These are phyloP conservation scores for Coniochaeta sp. DNA, from an alignment of 2,329 filamentous ascomycete species.

Conservation along the genomic window DNA sequence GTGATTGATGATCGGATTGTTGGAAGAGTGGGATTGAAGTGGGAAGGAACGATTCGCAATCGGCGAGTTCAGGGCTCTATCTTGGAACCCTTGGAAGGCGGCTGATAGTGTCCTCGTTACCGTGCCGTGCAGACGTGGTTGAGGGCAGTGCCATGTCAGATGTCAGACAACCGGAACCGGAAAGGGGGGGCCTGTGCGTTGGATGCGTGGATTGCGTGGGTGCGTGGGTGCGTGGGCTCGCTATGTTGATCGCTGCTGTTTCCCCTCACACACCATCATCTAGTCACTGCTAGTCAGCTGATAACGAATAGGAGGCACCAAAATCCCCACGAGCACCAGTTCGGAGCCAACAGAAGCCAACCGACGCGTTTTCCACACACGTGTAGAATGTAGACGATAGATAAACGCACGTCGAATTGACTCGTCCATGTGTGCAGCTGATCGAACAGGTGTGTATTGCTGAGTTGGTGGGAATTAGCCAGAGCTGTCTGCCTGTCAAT, in stretches of 20 bases:
- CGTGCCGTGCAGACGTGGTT: not conserved
- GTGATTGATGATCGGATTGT: not conserved
- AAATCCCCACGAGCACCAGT: not conserved
- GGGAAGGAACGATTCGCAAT: not conserved
- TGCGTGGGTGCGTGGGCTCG: no score
- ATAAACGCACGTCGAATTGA: not conserved
- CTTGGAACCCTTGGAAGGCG: not conserved
- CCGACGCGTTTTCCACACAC: not conserved
- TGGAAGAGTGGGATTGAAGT: not conserved
- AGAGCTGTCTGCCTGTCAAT: not conserved
- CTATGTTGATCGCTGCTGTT: constrained; percentile 1
- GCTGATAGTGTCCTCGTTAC: not conserved
- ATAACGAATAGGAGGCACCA: not conserved
- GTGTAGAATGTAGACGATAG: not conserved
- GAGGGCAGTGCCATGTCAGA: not conserved
- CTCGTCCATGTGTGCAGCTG: not conserved
- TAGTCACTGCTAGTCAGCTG: not conserved
- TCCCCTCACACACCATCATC: constrained; percentile 1
- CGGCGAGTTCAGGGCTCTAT: not conserved
- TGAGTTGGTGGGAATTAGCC: not conserved
- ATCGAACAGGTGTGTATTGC: not conserved
- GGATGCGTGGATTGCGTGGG: no score
- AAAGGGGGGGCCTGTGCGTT: constrained; percentile 1
- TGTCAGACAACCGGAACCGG: constrained; percentile 2
- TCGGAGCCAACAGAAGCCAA: not conserved